Evolutionary conservation across 148 eudicot species (phyloP).

Genomic region (Camellia japonica): DNA sequence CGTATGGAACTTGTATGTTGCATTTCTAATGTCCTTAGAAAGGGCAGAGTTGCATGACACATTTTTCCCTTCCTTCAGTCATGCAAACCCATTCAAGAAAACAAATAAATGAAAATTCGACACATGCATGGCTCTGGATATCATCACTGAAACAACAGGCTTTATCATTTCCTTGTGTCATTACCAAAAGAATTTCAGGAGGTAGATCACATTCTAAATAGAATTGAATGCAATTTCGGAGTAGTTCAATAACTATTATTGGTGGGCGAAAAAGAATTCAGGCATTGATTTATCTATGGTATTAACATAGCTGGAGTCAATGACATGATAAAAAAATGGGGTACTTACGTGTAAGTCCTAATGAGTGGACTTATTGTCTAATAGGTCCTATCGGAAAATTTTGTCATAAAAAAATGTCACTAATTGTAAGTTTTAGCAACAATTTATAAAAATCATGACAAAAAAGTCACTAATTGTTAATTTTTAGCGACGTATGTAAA

Average conservation of each 20-base stretch:
- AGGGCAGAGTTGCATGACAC: neutral
- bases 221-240: neutral
- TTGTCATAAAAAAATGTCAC: too few species aligned
- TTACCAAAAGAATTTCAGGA: neutral
- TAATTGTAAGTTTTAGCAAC: too few species aligned
- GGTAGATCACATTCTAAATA: neutral
- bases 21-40: conserved; percentile 6
- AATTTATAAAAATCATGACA: too few species aligned
- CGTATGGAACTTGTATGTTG: neutral
- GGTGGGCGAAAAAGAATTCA: neutral
- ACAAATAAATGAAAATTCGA: neutral
- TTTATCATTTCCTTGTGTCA: neutral
- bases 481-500: too few species aligned
- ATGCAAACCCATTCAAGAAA: neutral
- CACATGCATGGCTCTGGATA: neutral
- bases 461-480: too few species aligned
- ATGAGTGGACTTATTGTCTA: too few species aligned
- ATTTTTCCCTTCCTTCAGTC: neutral
- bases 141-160: neutral
- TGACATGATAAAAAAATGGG: neutral
- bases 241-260: conserved; percentile 6
- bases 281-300: neutral
- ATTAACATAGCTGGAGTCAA: neutral
- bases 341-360: too few species aligned
- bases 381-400: too few species aligned